These are phyloP conservation scores for Pseudogymnoascus sp. DNA, from an alignment of 2,329 filamentous ascomycete species.

Conservation along the genomic window DNA sequence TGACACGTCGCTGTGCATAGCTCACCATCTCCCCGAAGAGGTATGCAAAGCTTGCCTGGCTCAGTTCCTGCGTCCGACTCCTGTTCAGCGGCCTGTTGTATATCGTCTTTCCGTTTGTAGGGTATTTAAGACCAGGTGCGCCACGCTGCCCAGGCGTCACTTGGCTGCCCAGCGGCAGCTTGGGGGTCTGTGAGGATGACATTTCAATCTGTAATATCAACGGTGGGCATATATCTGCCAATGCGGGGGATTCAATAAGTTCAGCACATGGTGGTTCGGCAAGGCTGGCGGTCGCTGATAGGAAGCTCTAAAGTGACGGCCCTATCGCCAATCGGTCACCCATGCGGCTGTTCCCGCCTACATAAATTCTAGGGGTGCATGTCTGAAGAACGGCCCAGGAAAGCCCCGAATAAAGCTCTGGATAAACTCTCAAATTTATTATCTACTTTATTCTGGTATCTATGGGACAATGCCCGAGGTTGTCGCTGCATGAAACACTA, in stretches of 20 bases:
- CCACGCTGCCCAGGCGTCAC: conserved; percentile 20
- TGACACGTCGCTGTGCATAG: conserved; percentile 86
- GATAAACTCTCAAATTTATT: not conserved
- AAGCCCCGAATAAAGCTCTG: not conserved
- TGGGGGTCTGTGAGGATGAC: conserved; percentile 28
- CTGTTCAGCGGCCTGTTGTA: conserved; percentile 94
- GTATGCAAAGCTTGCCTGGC: conserved; percentile 90
- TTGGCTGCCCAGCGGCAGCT: conserved; percentile 19
- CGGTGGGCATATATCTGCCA: conserved; percentile 8
- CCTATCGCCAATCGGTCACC: conserved; percentile 7
- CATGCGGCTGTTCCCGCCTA: not conserved
- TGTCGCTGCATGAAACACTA: conserved; percentile 1
- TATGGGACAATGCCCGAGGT: not conserved
- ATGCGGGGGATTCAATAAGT: not conserved
- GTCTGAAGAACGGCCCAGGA: not conserved
- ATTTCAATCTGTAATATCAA: conserved; percentile 19
- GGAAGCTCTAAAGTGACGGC: conserved; percentile 6
- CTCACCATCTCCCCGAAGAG: conserved; percentile 94
- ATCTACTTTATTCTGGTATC: conserved; percentile 1
- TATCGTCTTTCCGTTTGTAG: conserved; percentile 92
- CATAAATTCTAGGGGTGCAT: conserved; percentile 2
- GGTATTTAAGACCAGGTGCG: conserved; percentile 66
- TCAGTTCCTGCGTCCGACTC: conserved; percentile 79
- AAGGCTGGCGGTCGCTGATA: conserved; percentile 7
- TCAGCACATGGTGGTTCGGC: conserved; percentile 1